These are phyloP conservation scores for Jaltomata sinuosa DNA, from an alignment of 257 asterid genomes.

Conservation along the genomic window DNA sequence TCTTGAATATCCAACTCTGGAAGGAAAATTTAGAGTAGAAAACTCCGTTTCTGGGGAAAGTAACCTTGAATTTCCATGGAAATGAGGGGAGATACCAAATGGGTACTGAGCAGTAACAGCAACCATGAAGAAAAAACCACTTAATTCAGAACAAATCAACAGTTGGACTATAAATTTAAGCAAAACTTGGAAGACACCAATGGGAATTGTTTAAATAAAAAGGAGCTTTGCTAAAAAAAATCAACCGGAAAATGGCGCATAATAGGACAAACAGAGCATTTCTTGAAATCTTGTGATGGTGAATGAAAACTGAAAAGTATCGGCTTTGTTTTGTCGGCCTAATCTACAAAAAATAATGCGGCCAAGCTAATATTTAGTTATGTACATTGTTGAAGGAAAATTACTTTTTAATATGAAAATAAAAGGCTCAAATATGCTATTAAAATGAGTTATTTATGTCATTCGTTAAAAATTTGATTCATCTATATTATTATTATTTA, in stretches of 20 bases:
- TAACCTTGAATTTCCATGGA: constrained; percentile 24
- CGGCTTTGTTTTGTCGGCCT: not conserved
- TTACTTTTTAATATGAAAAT: too few species aligned
- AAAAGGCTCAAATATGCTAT: too few species aligned
- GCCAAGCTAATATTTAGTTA: not conserved
- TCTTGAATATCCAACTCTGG: constrained; percentile 26
- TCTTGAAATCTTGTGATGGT: not conserved
- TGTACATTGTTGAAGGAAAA: not conserved
- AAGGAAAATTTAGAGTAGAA: constrained; percentile 28
- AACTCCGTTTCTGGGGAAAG: constrained; percentile 26
- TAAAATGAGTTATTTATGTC: too few species aligned
- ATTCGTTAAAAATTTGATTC: too few species aligned
- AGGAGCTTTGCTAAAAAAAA: too few species aligned
- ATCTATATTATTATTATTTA: too few species aligned
- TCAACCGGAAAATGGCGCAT: not conserved
- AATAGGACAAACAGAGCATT: constrained; percentile 1
- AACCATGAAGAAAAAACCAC: constrained; percentile 33
- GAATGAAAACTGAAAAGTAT: not conserved
- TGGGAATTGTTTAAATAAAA: too few species aligned
- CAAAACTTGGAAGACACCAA: not conserved
- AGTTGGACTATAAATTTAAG: not conserved
- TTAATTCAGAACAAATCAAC: not conserved
- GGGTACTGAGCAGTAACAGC: constrained; percentile 31
- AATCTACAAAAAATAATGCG: not conserved
- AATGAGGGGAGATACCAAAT: constrained; percentile 23